Base-by-base conservation (phyloP, 106 monocot species). In the Chionographis japonica region DNA sequence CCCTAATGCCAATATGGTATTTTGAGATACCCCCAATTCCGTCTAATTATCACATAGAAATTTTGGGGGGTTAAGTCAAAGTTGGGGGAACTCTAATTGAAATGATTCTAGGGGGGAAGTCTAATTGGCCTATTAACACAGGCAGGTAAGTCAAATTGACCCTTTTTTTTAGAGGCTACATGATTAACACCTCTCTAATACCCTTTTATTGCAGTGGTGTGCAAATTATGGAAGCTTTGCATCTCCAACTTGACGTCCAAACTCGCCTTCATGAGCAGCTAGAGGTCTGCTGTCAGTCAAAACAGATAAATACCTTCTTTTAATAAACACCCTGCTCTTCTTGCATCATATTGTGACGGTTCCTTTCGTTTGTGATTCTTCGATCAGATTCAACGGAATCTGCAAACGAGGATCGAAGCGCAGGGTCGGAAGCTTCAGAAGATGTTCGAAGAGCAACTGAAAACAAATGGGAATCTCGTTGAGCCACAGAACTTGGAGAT, bases 221-320 rank as follows among this genome's bases (percentile, higher is more conserved):
- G 50, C 62, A 77, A 38, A 87, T 87, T 12, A 87, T 76, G 27
- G 79, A 87, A 77, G 74, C 87, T 18, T 60, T 87, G 14, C 36
- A 56, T 40, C 73, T 87, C 60, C 87, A 87, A 56, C 67, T 87
- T 27, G 76, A 87, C 70, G 79, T 87, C 37, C 87, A 87, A 65
- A 76, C 59, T 63, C 68, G 68, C 20, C 79, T 84, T 46, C 79
- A 79, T 13, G 84, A 84, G 72, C 84, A 79, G 39, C 72, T 84
- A 9, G 79, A 76, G 79, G 84, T 79, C 41, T 53, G 9, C 4
- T 56, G 4, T 19, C 20, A 11, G 8, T 37, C 36, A 36, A 37
- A 15, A 58, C 8, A 4, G 18, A 20, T 0, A 15, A 15, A 18
- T 20, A 1, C 6, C 19, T 8, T 43, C 11, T 46, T 5, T 19